Percentiles rank a stretch among this genome's conserved stretches.
Evolutionary conservation across 306 rosid species (phyloP).

Genomic region (Castanea mollissima): DNA sequence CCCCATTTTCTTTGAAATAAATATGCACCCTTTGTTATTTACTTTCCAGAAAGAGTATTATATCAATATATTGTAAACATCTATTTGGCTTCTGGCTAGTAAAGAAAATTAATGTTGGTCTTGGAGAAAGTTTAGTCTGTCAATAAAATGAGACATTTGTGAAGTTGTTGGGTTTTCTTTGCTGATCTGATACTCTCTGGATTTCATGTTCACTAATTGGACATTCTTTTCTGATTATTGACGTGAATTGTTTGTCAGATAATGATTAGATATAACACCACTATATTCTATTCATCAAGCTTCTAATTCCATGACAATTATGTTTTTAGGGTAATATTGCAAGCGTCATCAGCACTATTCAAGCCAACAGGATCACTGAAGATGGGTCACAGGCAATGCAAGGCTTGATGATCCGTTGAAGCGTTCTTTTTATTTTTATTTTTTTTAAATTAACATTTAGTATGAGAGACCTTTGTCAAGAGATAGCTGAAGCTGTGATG

Average conservation of each 20-base stretch:
- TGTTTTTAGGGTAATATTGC: conserved; percentile 65
- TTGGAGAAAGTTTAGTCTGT: neutral
- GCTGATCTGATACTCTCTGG: neutral
- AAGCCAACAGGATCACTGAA: conserved; percentile 60
- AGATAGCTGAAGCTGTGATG: neutral
- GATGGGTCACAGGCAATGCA: conserved; percentile 73
- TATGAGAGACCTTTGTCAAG: neutral
- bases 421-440: conserved; percentile 1
- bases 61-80: neutral
- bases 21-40: neutral
- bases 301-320: neutral
- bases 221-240: neutral
- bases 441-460: neutral
- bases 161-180: neutral
- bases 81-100: neutral
- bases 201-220: neutral
- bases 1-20: neutral
- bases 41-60: neutral
- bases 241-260: neutral
- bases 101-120: neutral
- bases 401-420: conserved; percentile 70
- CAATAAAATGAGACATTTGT: neutral
- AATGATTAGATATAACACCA: neutral
- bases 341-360: conserved; percentile 74
- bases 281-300: neutral